phyloP scores from a whole-genome alignment of 2,329 filamentous ascomycete genomes.

The Alternaria dauci region DNA sequence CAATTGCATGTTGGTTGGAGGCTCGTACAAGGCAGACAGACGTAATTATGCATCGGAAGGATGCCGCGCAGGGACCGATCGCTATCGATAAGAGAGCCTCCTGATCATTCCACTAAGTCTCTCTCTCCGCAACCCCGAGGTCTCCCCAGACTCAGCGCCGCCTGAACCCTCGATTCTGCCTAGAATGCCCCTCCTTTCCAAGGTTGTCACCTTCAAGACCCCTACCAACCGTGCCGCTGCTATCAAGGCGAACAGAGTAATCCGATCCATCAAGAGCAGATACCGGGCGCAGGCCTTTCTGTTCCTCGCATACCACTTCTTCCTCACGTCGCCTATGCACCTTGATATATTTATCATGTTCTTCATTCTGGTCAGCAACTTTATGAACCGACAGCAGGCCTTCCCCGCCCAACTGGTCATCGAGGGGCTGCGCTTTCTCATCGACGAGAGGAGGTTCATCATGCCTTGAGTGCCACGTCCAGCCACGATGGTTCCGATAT shows the following conservation, averaged over 20 bases:
- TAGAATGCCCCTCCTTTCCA: constrained; percentile 27
- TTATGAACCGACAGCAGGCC: constrained; percentile 44
- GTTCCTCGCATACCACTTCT: constrained; percentile 47
- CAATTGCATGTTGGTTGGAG: constrained; percentile 13
- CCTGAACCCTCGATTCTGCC: neutral
- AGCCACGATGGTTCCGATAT: neutral
- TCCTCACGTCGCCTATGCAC: constrained; percentile 40
- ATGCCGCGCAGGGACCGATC: constrained; percentile 10
- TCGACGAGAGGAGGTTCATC: constrained; percentile 38
- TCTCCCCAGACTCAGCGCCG: constrained; percentile 2
- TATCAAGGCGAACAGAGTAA: constrained; percentile 32
- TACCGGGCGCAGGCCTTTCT: constrained; percentile 44
- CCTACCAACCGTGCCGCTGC: constrained; percentile 28
- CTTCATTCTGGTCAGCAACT: constrained; percentile 49
- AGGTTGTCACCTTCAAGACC: constrained; percentile 24
- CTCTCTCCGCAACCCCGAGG: constrained; percentile 7
- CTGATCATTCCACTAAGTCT: constrained; percentile 14
- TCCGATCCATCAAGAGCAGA: constrained; percentile 40
- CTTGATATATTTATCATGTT: constrained; percentile 46
- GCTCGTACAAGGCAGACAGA: neutral
- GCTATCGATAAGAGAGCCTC: constrained; percentile 14
- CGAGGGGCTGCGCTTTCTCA: constrained; percentile 38
- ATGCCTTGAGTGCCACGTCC: constrained; percentile 26
- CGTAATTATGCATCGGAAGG: constrained; percentile 16
- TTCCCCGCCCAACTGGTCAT: constrained; percentile 38